A percentile compares a stretch with the other conserved stretches of the same genome.
Evolutionary conservation across 1,284 basidiomycete species (phyloP).

Genomic region (Cystobasidium slooffiae): DNA sequence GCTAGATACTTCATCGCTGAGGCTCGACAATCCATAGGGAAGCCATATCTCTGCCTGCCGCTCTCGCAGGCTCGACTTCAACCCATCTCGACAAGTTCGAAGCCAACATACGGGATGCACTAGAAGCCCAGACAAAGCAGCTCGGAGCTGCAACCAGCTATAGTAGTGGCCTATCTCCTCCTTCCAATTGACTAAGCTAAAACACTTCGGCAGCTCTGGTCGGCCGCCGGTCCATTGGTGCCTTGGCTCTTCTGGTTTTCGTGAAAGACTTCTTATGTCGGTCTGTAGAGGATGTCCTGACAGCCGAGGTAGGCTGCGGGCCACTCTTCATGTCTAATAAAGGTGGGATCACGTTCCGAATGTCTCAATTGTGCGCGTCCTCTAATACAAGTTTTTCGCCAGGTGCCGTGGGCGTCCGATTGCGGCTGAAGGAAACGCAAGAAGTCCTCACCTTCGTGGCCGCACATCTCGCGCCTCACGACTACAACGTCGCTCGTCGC

Average conservation of each 20-base stretch:
- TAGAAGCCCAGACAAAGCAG: slow-evolving; percentile 38
- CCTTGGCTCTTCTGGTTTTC: slow-evolving; percentile 78
- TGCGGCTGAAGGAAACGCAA: slow-evolving; percentile 8
- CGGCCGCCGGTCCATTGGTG: slow-evolving; percentile 74
- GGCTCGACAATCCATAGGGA: slow-evolving; percentile 65
- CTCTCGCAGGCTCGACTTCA: slow-evolving; percentile 55
- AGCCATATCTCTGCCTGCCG: slow-evolving; percentile 55
- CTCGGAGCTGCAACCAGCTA: background rate
- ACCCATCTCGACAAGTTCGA: slow-evolving; percentile 46
- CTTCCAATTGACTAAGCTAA: background rate
- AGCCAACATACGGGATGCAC: slow-evolving; percentile 31
- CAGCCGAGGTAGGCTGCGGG: slow-evolving; percentile 75
- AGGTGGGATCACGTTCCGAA: slow-evolving; percentile 41
- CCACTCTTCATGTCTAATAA: slow-evolving; percentile 61
- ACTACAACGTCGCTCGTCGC: slow-evolving; percentile 70
- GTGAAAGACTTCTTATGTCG: slow-evolving; percentile 70
- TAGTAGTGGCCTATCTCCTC: background rate
- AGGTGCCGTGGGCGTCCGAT: slow-evolving; percentile 51
- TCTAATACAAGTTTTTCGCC: slow-evolving; percentile 31
- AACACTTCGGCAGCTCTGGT: slow-evolving; percentile 61
- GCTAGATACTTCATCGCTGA: slow-evolving; percentile 68
- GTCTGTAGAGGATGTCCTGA: slow-evolving; percentile 69
- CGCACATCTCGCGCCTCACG: slow-evolving; percentile 86
- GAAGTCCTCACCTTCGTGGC: slow-evolving; percentile 75
- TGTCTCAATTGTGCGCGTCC: slow-evolving; percentile 48